phyloP scores from a whole-genome alignment of 2,329 filamentous ascomycete species.

The Cladosporium colombiae region DNA sequence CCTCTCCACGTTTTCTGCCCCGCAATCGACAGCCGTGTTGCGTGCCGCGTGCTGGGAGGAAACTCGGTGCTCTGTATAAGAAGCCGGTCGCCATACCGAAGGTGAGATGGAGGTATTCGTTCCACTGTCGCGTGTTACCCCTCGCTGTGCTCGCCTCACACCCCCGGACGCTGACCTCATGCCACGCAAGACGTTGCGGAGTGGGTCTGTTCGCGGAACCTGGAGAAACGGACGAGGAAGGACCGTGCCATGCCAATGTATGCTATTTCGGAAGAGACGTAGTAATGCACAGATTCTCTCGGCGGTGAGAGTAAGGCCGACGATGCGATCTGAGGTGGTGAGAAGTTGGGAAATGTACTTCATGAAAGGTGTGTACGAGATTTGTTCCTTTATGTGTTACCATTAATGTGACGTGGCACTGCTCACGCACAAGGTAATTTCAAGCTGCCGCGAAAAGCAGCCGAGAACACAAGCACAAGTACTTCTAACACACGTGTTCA shows the following conservation, averaged over 20 bases:
- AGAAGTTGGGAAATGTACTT: not conserved
- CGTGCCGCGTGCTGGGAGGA: not conserved
- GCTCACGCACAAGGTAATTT: not conserved
- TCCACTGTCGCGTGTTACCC: not conserved
- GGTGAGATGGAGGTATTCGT: not conserved
- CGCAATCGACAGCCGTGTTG: not conserved
- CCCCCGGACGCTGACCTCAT: not conserved
- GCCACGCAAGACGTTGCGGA: not conserved
- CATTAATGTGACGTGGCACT: not conserved
- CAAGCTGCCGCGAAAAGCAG: not conserved
- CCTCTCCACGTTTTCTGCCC: not conserved
- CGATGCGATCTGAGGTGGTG: not conserved
- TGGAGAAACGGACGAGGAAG: not conserved
- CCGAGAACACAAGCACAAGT: not conserved
- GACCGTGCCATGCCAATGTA: not conserved
- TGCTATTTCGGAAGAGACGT: not conserved
- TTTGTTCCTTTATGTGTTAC: not conserved
- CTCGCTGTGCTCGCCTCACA: not conserved
- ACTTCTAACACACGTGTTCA: not conserved
- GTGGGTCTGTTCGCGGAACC: not conserved
- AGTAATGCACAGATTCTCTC: not conserved
- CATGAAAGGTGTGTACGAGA: not conserved
- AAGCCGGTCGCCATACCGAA: conserved; percentile 10
- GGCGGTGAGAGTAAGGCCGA: not conserved
- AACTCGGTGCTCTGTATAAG: conserved; percentile 12